A percentile compares a stretch with the other conserved stretches of the same genome.
Evolutionary conservation across 1,284 basidiomycete genomes (phyloP).

Genomic region (Cerrena zonata): DNA sequence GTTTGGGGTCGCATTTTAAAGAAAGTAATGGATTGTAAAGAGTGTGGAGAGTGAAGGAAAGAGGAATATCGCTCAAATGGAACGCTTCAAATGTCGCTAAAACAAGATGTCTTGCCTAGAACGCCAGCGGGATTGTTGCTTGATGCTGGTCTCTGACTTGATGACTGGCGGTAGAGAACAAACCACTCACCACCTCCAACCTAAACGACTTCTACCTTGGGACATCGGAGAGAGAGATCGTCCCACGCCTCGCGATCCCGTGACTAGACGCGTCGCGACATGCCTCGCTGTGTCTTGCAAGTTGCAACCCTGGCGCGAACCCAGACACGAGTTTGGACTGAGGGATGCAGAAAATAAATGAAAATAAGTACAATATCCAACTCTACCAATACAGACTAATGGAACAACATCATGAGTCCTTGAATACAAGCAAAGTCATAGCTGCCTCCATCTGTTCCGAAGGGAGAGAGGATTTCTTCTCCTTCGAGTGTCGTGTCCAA

Average conservation of each 20-base stretch:
- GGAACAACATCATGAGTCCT: conserved; percentile 8
- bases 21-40: conserved; percentile 9
- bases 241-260: too few species aligned
- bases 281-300: too few species aligned
- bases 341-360: too few species aligned
- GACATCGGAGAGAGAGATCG: too few species aligned
- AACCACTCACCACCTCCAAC: too few species aligned
- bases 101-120: neutral
- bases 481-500: conserved; percentile 7
- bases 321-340: too few species aligned
- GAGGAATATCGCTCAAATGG: neutral
- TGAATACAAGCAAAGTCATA: conserved; percentile 39
- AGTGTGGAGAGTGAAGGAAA: conserved; percentile 1
- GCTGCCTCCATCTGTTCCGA: conserved; percentile 40
- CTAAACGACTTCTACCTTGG: too few species aligned
- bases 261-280: too few species aligned
- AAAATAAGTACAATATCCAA: neutral
- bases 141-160: neutral
- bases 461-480: conserved; percentile 9
- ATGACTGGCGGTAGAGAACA: neutral
- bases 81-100: neutral
- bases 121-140: neutral
- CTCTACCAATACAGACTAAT: neutral
- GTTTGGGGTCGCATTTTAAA: conserved; percentile 15
- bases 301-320: too few species aligned